Conservation (phyloP, 139 green algal genomes). For the Chlorella sp. region DNA sequence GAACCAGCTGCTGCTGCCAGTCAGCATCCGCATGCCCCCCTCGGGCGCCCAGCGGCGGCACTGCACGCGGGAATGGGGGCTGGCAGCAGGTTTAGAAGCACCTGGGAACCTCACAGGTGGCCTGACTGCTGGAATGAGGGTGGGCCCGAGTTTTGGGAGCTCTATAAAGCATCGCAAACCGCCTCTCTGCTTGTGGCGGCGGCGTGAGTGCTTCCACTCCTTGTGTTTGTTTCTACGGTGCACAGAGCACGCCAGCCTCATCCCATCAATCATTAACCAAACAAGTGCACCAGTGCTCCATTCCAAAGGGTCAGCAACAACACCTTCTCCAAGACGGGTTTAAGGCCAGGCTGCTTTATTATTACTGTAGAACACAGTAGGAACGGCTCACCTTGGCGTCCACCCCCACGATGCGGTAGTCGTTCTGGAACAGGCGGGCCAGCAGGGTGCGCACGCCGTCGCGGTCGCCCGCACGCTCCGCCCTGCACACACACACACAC, state of each 20-base stretch:
- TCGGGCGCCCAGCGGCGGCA: not conserved
- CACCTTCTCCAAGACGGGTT: too few relatives aligned
- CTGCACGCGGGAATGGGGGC: not conserved
- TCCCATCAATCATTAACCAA: not conserved
- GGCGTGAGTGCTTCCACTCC: too few relatives aligned
- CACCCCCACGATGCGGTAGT: conserved; percentile 40
- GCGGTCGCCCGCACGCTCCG: conserved; percentile 24
- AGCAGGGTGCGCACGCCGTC: conserved; percentile 14
- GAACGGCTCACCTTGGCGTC: conserved; percentile 32
- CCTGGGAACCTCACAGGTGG: too few relatives aligned
- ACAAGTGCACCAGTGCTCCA: too few relatives aligned
- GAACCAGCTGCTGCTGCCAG: conserved; percentile 15
- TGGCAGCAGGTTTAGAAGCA: not conserved
- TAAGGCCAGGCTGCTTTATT: too few relatives aligned
- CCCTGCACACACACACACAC: not conserved
- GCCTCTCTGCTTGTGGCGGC: too few relatives aligned
- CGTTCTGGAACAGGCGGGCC: conserved; percentile 17
- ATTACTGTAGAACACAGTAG: too few relatives aligned
- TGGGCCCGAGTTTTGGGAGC: too few relatives aligned
- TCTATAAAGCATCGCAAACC: too few relatives aligned
- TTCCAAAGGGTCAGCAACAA: too few relatives aligned
- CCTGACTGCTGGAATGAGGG: not conserved
- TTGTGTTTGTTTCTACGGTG: too few relatives aligned
- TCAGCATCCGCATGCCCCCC: conserved; percentile 41
- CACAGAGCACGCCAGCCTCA: too few relatives aligned